phyloP scores from a whole-genome alignment of 257 asterid species.

The Osmanthus fragrans region DNA sequence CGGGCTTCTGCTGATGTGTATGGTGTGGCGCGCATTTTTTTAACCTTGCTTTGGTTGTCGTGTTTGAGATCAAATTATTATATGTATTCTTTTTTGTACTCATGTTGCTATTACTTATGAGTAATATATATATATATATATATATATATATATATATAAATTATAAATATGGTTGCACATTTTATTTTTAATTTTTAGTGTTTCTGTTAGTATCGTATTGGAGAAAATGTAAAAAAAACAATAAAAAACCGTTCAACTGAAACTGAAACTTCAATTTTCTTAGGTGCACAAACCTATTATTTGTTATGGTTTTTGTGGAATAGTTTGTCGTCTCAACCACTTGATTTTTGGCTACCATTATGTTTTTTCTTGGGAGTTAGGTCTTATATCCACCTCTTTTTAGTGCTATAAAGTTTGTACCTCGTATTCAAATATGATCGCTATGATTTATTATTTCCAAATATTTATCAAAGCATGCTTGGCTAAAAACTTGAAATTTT shows the following conservation, averaged over 20 bases:
- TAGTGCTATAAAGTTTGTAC: too few species aligned
- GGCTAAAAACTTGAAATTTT: neutral
- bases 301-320: neutral
- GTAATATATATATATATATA: neutral
- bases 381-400: too few species aligned
- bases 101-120: neutral
- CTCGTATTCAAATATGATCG: too few species aligned
- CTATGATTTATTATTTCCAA: too few species aligned
- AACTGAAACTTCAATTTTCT: neutral
- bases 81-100: neutral
- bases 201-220: neutral
- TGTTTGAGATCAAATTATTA: slow-evolving; percentile 10
- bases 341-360: too few species aligned
- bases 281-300: neutral
- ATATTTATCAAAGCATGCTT: neutral
- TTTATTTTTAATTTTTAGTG: neutral
- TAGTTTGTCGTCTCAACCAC: too few species aligned
- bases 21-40: slow-evolving; percentile 27
- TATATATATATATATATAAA: neutral
- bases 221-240: too few species aligned
- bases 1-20: slow-evolving; percentile 29
- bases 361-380: too few species aligned
- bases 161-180: neutral
- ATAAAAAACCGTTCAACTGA: neutral
- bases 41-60: slow-evolving; percentile 12